Conservation (phyloP, 2,329 filamentous ascomycete genomes). For the Tolypocladium ophioglossoides region DNA sequence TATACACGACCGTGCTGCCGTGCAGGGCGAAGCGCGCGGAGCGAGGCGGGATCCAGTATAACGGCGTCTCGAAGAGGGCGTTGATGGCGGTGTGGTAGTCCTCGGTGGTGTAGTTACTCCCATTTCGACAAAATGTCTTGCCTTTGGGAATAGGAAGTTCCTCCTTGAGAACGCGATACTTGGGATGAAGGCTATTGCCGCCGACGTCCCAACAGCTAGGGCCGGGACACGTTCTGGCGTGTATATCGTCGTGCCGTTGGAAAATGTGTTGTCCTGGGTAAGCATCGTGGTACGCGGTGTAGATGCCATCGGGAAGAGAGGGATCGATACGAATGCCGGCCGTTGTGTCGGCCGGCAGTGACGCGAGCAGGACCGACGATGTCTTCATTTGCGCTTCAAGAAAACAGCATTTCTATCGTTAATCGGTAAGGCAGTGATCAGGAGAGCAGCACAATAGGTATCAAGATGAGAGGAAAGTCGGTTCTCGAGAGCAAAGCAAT, state of each 20-base stretch:
- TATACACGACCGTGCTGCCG: conserved; percentile 1
- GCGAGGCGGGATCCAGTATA: conserved; percentile 3
- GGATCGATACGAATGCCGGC: neutral
- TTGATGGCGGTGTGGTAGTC: conserved; percentile 3
- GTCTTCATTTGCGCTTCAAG: neutral
- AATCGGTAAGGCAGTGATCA: too few species aligned
- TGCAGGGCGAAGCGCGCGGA: conserved; percentile 4
- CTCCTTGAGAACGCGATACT: neutral
- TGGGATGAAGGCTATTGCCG: too few species aligned
- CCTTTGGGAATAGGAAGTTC: neutral
- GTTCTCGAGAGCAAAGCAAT: too few species aligned
- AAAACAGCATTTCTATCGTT: too few species aligned
- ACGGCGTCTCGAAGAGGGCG: conserved; percentile 5
- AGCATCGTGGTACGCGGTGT: neutral
- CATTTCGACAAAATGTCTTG: neutral
- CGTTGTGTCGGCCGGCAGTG: neutral
- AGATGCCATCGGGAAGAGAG: neutral
- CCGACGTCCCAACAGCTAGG: too few species aligned
- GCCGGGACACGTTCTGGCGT: too few species aligned
- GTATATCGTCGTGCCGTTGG: too few species aligned
- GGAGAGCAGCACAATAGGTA: too few species aligned
- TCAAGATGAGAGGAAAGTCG: too few species aligned
- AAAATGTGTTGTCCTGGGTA: too few species aligned
- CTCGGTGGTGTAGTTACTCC: too few species aligned
- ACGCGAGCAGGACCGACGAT: neutral